A percentile compares a stretch with the other conserved stretches of the same genome.
Evolutionary conservation across 495 filamentous ascomycete species (phyloP).

Genomic region (Aspergillus carlsbadensis): DNA sequence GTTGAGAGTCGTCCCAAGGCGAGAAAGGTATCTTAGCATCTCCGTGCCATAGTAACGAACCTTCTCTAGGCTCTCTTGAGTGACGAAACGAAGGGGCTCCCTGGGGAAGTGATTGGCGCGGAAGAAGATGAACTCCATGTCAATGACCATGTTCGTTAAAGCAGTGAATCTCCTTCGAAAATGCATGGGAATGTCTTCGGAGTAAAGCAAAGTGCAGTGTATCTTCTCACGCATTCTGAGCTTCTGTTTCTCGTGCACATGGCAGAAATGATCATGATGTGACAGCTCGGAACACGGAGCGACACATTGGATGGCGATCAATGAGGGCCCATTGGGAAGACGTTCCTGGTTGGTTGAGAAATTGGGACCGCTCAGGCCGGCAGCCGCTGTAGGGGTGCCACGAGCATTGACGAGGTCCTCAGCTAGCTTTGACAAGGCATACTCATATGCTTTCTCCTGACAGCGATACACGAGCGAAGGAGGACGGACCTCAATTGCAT

Average conservation of each 20-base stretch:
- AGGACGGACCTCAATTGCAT: conserved; percentile 14
- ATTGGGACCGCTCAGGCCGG: not conserved
- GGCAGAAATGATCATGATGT: conserved; percentile 5
- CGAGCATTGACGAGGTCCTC: conserved; percentile 19
- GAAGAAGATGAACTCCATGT: conserved; percentile 21
- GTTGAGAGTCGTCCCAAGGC: conserved; percentile 17
- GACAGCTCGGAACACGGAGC: not conserved
- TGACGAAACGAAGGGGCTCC: conserved; percentile 11
- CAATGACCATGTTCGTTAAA: not conserved
- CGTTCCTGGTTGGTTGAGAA: not conserved
- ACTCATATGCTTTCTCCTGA: conserved; percentile 19
- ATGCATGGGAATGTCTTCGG: not conserved
- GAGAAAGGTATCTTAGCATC: conserved; percentile 19
- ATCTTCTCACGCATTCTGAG: not conserved
- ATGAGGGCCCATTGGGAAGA: not conserved
- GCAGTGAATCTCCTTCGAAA: not conserved
- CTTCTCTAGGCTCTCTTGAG: not conserved
- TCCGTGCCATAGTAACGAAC: conserved; percentile 7
- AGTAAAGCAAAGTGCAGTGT: not conserved
- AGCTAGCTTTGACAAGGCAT: conserved; percentile 25
- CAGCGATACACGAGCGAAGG: not conserved
- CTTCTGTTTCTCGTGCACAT: not conserved
- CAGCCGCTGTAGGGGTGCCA: conserved; percentile 17
- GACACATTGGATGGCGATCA: not conserved
- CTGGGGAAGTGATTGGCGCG: conserved; percentile 4